A percentile compares a stretch with the other conserved stretches of the same genome.
These are phyloP conservation scores for Solioccasus polychromus DNA, from an alignment of 768 basidiomycete genomes.

Conservation along the genomic window DNA sequence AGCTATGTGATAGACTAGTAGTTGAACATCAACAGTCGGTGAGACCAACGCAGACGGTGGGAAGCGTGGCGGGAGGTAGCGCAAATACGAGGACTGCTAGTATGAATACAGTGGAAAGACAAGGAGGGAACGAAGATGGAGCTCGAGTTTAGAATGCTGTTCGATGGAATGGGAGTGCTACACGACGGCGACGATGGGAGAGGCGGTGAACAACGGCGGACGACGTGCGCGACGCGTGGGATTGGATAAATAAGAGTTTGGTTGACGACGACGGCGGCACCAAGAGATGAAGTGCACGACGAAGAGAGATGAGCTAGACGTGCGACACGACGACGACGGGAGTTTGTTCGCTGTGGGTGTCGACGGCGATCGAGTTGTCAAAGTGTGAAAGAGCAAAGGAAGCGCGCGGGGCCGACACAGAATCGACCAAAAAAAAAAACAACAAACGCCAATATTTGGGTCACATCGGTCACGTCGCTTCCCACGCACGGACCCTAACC, in stretches of 20 bases:
- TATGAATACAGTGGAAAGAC: slow-evolving; percentile 43
- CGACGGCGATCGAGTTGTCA: slow-evolving; percentile 48
- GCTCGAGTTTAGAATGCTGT: slow-evolving; percentile 28
- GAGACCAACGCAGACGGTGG: slow-evolving; percentile 26
- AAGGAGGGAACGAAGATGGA: slow-evolving; percentile 23
- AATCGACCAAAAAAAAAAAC: slow-evolving; percentile 37
- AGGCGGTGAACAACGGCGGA: slow-evolving; percentile 19
- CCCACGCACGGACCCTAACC: slow-evolving; percentile 49
- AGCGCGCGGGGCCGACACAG: slow-evolving; percentile 45
- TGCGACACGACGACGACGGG: slow-evolving; percentile 38
- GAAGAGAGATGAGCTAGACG: slow-evolving; percentile 24
- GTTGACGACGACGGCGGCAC: slow-evolving; percentile 22
- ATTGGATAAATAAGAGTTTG: slow-evolving; percentile 34
- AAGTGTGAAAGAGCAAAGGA: slow-evolving; percentile 43
- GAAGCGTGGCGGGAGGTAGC: slow-evolving; percentile 32
- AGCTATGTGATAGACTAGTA: slow-evolving; percentile 30
- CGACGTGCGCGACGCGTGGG: slow-evolving; percentile 51
- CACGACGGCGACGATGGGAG: slow-evolving; percentile 25
- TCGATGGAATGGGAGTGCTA: slow-evolving; percentile 26
- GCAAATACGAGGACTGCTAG: slow-evolving; percentile 35
- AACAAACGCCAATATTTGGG: slow-evolving; percentile 41
- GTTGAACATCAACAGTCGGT: slow-evolving; percentile 44
- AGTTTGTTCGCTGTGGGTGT: slow-evolving; percentile 43
- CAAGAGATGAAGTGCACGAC: slow-evolving; percentile 22
- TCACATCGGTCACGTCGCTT: slow-evolving; percentile 31